Evolutionary conservation across 768 basidiomycete species (phyloP).

Genomic region (Rhodosporidiobolus sp.): DNA sequence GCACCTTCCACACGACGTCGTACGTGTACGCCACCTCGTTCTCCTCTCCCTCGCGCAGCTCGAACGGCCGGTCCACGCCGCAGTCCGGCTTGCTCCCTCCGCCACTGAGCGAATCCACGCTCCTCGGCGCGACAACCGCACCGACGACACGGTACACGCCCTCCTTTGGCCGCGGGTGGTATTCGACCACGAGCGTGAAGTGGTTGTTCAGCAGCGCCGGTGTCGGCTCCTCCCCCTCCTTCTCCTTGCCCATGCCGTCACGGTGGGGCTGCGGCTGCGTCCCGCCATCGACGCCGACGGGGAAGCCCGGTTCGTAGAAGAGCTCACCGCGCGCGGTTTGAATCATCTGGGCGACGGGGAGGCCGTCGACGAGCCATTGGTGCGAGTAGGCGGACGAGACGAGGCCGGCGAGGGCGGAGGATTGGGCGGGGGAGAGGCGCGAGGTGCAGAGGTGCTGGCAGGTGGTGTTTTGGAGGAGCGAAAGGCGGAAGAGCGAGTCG

Average conservation of each 20-base stretch:
- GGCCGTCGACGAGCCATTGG: constrained; percentile 91
- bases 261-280: background rate
- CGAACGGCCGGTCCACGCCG: constrained; percentile 48
- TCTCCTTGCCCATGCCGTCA: constrained; percentile 56
- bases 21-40: constrained; percentile 82
- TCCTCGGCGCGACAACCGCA: constrained; percentile 72
- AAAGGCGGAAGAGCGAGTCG: constrained; percentile 78
- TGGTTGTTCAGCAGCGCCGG: constrained; percentile 90
- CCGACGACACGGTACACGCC: constrained; percentile 81
- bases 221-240: constrained; percentile 41
- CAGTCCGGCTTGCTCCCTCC: constrained; percentile 43
- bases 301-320: constrained; percentile 79
- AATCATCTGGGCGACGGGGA: constrained; percentile 75
- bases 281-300: constrained; percentile 81
- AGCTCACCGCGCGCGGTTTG: constrained; percentile 74
- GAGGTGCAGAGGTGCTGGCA: constrained; percentile 72
- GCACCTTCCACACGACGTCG: constrained; percentile 77
- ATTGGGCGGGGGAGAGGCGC: constrained; percentile 65
- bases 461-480: constrained; percentile 58
- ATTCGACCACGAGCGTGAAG: constrained; percentile 62
- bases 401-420: constrained; percentile 84
- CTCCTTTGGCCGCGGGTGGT: constrained; percentile 67
- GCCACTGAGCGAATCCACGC: constrained; percentile 43
- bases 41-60: constrained; percentile 60
- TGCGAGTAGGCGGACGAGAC: constrained; percentile 88